Conservation (phyloP, 75 land plant genomes). For the Sequoiadendron giganteum region DNA sequence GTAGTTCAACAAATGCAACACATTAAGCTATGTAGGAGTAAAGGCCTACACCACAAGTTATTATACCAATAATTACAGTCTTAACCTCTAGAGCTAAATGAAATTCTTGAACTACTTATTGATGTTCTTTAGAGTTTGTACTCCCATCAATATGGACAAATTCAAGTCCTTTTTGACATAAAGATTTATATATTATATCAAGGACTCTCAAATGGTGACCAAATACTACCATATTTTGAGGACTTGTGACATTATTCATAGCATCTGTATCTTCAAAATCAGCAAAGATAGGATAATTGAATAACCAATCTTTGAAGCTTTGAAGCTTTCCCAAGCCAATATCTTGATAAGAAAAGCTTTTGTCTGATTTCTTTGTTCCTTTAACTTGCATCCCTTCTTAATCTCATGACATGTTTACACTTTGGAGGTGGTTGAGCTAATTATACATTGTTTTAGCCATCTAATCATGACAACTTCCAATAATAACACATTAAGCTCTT, state of each 20-base stretch:
- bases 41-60: no score
- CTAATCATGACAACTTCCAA: no score
- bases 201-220: conserved; percentile 86
- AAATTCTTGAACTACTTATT: conserved; percentile 62
- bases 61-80: no score
- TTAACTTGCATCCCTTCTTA: background rate
- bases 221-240: conserved; percentile 85
- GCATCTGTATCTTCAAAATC: conserved; percentile 26
- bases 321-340: conserved; percentile 85
- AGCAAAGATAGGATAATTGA: conserved; percentile 50
- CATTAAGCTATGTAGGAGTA: no score
- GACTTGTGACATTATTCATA: conserved; percentile 10
- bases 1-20: no score
- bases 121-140: conserved; percentile 70
- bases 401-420: background rate
- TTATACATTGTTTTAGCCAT: no score
- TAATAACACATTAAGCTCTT: no score
- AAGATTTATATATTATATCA: conserved; percentile 34
- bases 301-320: conserved; percentile 83
- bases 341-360: conserved; percentile 56
- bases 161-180: conserved; percentile 63
- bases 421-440: no score
- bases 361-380: conserved; percentile 14
- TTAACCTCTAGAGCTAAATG: conserved; percentile 59
- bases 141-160: conserved; percentile 90